Base-by-base conservation (phyloP, 2,329 filamentous ascomycete species). In the Calonectria henricotiae region DNA sequence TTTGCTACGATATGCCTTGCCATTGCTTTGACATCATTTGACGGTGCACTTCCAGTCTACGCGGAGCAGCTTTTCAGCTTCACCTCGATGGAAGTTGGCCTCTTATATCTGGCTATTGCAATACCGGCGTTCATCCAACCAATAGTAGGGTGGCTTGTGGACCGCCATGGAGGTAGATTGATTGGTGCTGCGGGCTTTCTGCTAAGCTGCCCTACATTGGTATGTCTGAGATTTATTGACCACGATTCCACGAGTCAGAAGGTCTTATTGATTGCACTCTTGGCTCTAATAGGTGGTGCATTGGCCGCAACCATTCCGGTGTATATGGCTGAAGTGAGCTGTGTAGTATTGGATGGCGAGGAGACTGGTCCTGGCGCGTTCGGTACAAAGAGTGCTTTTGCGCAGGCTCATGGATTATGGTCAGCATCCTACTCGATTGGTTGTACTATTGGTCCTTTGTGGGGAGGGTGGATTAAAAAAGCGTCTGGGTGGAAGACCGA, bases 391-490 rank as follows among this genome's bases (percentile, higher is more conserved):
- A 17, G 47, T 8, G 47, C 47, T 4, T n/a, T 51, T 51, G 47
- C 47, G 5, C 47, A 51, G 8, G 47, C 47, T n/a, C 27, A 51
- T 32, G 47, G 25, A 9, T 13, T 51, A 17, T 51, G 47, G 47
- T 51, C 47, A 32, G 47, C 47, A 9, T 23, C 27, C 9, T 51
- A 51, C 13, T 51, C 47, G 32, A 32, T 51, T 20, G 47, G 47
- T 2, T 32, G 27, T 27, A 51, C 47, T 5, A n/a, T 51, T 32
- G 47, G 47, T 3, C 47, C 47, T 4, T 12, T 51, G 3, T 51
- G 47, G 47, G 47, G 47, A 51, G 47, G 47, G 4, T 51, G 47
- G 47, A 3, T 51, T n/a, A 25, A 51, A 17, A 51, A 51, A 6
- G 25, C 47, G 8, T 25, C 47, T 3, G 47, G 47, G 2, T 51